Evolutionary conservation across 2,329 filamentous ascomycete genomes (phyloP).

Genomic region (Neophaeococcomyces mojaviensis): DNA sequence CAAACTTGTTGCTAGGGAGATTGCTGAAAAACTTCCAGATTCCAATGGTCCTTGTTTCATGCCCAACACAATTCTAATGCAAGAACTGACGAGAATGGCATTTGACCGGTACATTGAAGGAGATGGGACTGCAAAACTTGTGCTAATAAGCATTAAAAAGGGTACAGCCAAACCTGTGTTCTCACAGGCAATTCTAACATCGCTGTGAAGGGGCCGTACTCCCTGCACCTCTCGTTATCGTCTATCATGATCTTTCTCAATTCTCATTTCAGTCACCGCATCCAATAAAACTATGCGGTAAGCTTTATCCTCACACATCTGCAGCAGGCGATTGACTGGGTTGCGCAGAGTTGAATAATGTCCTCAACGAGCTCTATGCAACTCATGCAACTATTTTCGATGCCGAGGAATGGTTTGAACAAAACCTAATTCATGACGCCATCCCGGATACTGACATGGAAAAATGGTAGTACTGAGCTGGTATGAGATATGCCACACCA

Average conservation of each 20-base stretch:
- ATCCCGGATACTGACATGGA: background rate
- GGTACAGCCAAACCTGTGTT: constrained; percentile 6
- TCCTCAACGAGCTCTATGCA: constrained; percentile 8
- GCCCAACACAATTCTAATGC: constrained; percentile 14
- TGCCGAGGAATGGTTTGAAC: constrained; percentile 10
- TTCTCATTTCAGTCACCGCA: constrained; percentile 1
- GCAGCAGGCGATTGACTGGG: background rate
- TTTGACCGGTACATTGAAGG: constrained; percentile 11
- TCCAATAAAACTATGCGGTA: background rate
- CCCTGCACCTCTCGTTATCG: background rate
- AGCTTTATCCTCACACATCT: background rate
- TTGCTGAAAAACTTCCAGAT: constrained; percentile 1
- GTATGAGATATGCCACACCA: no score
- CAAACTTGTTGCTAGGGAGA: background rate
- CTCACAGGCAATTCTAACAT: background rate
- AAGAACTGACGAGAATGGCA: constrained; percentile 13
- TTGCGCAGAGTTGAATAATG: constrained; percentile 4
- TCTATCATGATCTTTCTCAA: background rate
- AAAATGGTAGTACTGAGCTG: background rate
- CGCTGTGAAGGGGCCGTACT: constrained; percentile 1
- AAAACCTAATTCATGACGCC: constrained; percentile 8
- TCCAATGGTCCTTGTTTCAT: constrained; percentile 14
- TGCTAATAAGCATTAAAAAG: constrained; percentile 11
- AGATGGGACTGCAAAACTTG: constrained; percentile 11
- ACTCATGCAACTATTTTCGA: constrained; percentile 8